Percentiles rank a stretch among this genome's conserved stretches.
phyloP scores from a whole-genome alignment of 805 yeast species.

The Metschnikowia lunata region DNA sequence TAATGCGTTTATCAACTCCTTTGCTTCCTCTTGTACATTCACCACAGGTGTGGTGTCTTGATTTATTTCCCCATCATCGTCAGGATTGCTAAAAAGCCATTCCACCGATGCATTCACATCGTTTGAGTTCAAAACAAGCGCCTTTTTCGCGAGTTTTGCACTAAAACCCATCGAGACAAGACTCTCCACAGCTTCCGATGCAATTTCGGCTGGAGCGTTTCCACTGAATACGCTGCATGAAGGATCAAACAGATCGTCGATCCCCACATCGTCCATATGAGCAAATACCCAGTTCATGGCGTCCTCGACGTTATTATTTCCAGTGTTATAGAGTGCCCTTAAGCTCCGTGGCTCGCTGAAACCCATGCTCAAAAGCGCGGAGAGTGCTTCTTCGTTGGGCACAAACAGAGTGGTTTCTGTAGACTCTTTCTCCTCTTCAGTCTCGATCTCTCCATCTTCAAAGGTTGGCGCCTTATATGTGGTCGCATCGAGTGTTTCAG shows the following conservation, averaged over 20 bases:
- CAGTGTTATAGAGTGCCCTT: conserved; percentile 69
- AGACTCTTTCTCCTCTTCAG: conserved; percentile 14
- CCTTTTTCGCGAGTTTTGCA: conserved; percentile 61
- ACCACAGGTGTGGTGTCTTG: conserved; percentile 19
- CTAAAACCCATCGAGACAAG: conserved; percentile 78
- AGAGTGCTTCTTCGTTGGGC: conserved; percentile 54
- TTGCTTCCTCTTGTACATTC: conserved; percentile 27
- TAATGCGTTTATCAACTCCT: conserved; percentile 15
- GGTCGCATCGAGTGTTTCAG: conserved; percentile 42
- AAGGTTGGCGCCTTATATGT: conserved; percentile 39
- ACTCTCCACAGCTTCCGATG: conserved; percentile 38
- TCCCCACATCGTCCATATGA: conserved; percentile 79
- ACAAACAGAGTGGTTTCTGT: conserved; percentile 28
- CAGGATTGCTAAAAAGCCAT: conserved; percentile 83
- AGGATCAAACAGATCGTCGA: conserved; percentile 58
- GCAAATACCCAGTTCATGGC: conserved; percentile 90
- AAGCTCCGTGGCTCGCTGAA: conserved; percentile 63
- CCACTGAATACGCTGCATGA: conserved; percentile 2
- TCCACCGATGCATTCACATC: conserved; percentile 79
- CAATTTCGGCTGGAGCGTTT: background rate
- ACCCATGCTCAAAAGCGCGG: conserved; percentile 75
- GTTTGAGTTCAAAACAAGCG: conserved; percentile 54
- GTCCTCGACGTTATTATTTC: conserved; percentile 57
- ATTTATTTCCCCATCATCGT: conserved; percentile 62
- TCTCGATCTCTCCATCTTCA: conserved; percentile 23